Base-by-base conservation (phyloP, 371 early-diverging fungal genomes). In the Rhizopus sp. region DNA sequence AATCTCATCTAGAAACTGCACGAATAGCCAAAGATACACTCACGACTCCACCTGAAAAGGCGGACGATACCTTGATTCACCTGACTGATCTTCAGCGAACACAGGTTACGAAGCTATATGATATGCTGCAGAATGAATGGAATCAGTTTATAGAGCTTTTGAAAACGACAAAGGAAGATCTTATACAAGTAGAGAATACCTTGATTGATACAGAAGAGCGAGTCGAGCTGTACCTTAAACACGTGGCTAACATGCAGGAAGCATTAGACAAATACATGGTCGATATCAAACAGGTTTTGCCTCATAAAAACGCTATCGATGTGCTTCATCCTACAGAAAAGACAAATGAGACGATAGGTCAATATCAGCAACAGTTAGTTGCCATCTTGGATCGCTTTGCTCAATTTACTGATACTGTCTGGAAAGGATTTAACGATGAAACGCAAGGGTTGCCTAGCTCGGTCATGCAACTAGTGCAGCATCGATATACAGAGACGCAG, bases 21-120 rank as follows among this genome's bases (percentile, higher is more conserved):
- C 62, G 69, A 35, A 53, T 61, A 7, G 70, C 75, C 16, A 63
- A 53, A 10, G 62, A 64, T 3, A 58, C 50, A 0, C 60, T 78
- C 23, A 63, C 64, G 7, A 54, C 64, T 4, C 59, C 73, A 39
- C 70, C 73, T 6, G 75, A 78, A 35, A 69, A 51, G 8, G 73
- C 64, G 7, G 70, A 75, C 17, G 75, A 73, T 30, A 63, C 60
- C 0, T n/a, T 72, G 6, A 70, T 78, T 17, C 63, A 62, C n/a
- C 53, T 78, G 35, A 78, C 79, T 7, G 72, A 75, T 15, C 53
- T 71, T 13, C 79, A 78, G 42, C 69, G 70, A 0, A 55, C 59
- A 3, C 70, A 71, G 41, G 68, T 78, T 6, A 38, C 45, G 3
- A 60, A 69, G 32, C 52, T 78, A n/a, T 71, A 69, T 33, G 69